These are phyloP conservation scores for Populus pruinosa DNA, from an alignment of 345 rosid genomes.

Conservation along the genomic window DNA sequence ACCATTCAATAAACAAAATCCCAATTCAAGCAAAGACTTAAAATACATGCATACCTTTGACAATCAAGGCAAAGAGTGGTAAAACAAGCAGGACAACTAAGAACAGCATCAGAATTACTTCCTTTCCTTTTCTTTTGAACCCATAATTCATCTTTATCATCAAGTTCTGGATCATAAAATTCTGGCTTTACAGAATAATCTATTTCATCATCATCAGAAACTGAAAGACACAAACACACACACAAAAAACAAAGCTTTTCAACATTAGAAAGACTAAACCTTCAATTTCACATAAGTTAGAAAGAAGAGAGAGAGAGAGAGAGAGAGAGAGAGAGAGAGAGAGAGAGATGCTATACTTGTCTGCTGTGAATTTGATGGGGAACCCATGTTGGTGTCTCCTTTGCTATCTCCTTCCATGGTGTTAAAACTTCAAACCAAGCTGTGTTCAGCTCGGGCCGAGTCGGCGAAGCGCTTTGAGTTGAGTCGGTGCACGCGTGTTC, in stretches of 20 bases:
- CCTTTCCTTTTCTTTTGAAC: constrained; percentile 51
- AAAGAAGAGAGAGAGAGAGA: background rate
- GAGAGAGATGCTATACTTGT: background rate
- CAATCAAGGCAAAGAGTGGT: constrained; percentile 74
- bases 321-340: background rate
- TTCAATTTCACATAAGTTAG: background rate
- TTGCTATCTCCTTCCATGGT: too few species aligned
- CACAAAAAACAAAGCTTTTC: background rate
- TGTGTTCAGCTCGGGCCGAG: too few species aligned
- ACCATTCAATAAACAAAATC: background rate
- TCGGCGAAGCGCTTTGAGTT: too few species aligned
- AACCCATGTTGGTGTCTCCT: background rate
- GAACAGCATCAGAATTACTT: constrained; percentile 63
- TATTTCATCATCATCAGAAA: constrained; percentile 75
- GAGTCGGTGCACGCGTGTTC: too few species aligned
- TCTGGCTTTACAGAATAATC: constrained; percentile 68
- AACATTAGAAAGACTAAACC: background rate
- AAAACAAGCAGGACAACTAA: constrained; percentile 87
- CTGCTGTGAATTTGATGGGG: constrained; percentile 1
- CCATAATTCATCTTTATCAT: constrained; percentile 68
- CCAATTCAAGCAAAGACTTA: background rate
- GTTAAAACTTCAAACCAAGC: too few species aligned
- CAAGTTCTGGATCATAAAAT: constrained; percentile 67
- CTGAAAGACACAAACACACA: constrained; percentile 24
- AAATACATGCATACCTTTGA: constrained; percentile 48